These are phyloP conservation scores for Cryphonectria carpinicola DNA, from an alignment of 2,329 filamentous ascomycete genomes.

Conservation along the genomic window DNA sequence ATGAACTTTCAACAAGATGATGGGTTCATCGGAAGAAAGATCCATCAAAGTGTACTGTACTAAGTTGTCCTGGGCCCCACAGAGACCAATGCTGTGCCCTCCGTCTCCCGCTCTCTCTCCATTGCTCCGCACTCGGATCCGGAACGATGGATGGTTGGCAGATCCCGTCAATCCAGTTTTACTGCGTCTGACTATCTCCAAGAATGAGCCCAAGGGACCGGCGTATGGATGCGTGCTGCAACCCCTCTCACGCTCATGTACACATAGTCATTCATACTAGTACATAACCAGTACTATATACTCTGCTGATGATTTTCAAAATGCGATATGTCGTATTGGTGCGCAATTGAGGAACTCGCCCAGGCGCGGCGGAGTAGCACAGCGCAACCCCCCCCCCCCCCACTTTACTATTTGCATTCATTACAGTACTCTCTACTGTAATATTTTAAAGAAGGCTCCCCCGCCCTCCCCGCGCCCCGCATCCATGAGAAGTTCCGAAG, in stretches of 20 bases:
- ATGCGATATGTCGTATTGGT: background rate
- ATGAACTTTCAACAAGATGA: background rate
- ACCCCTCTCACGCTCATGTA: background rate
- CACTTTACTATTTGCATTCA: background rate
- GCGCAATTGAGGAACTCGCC: background rate
- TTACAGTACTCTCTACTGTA: background rate
- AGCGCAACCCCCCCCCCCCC: background rate
- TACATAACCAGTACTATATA: background rate
- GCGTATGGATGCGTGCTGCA: background rate
- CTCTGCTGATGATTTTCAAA: background rate
- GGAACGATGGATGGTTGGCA: background rate
- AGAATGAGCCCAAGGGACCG: background rate
- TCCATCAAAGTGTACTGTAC: background rate
- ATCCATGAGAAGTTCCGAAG: background rate
- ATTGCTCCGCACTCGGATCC: conserved; percentile 8
- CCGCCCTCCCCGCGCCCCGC: background rate
- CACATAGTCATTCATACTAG: background rate
- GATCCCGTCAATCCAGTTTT: background rate
- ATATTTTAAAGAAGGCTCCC: background rate
- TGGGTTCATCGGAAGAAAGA: background rate
- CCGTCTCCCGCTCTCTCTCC: background rate
- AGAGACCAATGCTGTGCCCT: background rate
- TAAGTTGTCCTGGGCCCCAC: background rate
- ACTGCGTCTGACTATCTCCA: background rate
- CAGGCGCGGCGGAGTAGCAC: background rate